A percentile compares a stretch with the other conserved stretches of the same genome.
phyloP scores from a whole-genome alignment of 176 grass and related monocot genomes.

The Aegilops sharonensis region DNA sequence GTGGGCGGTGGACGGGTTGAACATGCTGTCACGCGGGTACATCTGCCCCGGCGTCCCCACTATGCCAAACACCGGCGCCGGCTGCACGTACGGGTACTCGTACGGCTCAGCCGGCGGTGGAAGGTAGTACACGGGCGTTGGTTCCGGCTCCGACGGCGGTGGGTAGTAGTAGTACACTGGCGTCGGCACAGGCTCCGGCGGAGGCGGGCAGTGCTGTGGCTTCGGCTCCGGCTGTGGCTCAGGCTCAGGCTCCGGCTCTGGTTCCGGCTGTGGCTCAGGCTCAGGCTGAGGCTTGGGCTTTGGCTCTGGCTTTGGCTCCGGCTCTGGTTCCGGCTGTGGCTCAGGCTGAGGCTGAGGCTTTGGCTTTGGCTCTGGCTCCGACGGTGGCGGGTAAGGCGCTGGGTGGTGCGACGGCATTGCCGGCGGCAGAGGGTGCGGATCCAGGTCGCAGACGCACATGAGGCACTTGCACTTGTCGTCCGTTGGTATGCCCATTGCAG shows the following conservation, averaged over 20 bases:
- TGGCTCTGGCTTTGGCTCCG: background rate
- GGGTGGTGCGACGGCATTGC: constrained; percentile 15
- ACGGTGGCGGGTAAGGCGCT: background rate
- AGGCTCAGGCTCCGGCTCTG: background rate
- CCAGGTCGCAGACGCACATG: constrained; percentile 57
- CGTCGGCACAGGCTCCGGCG: background rate
- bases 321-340: background rate
- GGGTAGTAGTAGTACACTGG: constrained; percentile 20
- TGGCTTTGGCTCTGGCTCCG: background rate
- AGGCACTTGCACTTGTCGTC: constrained; percentile 47
- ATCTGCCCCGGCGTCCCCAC: constrained; percentile 14
- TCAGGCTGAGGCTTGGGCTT: background rate
- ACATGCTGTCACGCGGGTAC: constrained; percentile 35
- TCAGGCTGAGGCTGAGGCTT: background rate
- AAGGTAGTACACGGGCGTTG: background rate
- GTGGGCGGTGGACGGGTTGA: constrained; percentile 28
- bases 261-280: background rate
- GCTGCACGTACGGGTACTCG: constrained; percentile 34
- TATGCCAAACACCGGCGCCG: constrained; percentile 6
- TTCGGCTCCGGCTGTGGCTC: background rate
- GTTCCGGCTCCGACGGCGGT: constrained; percentile 26
- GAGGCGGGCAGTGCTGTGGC: background rate
- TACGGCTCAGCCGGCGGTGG: constrained; percentile 27
- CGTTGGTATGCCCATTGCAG: background rate
- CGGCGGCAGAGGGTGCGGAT: constrained; percentile 45